Percentiles rank a stretch among this genome's conserved stretches.
Conservation (phyloP, 2,329 filamentous ascomycete species). For the Epichloe hybrida region DNA sequence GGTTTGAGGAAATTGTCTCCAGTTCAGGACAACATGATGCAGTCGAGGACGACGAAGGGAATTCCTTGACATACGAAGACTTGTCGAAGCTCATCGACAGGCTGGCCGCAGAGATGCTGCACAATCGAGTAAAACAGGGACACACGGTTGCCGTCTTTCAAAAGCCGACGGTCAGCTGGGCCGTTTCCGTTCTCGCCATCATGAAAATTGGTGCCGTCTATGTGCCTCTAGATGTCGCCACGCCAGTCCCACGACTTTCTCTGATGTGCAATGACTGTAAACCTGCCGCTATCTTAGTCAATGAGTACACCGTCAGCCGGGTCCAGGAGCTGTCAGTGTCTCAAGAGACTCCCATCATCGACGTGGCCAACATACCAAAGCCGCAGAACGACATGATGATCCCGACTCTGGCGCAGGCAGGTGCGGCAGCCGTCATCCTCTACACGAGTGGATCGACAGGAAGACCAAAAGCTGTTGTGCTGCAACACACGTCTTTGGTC, state of each 20-base stretch:
- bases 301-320: not conserved
- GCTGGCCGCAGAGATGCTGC: not conserved
- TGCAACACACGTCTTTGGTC: conserved; percentile 17
- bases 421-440: conserved; percentile 14
- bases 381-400: not conserved
- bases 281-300: not conserved
- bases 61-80: not conserved
- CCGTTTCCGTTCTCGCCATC: conserved; percentile 27
- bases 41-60: not conserved
- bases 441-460: conserved; percentile 21
- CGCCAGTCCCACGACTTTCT: not conserved
- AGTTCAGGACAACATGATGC: not conserved
- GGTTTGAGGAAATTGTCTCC: not conserved
- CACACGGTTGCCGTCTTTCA: conserved; percentile 16
- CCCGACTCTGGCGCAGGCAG: not conserved
- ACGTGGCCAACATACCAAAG: not conserved
- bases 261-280: not conserved
- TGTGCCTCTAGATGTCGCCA: conserved; percentile 25
- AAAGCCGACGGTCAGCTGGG: conserved; percentile 20
- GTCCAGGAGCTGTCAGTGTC: not conserved
- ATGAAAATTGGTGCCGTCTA: conserved; percentile 23
- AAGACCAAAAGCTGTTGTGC: conserved; percentile 27
- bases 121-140: not conserved
- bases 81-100: not conserved
- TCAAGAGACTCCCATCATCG: not conserved